Evolutionary conservation across 1,284 basidiomycete genomes (phyloP).

Genomic region (Hypsizygus ulmarius): DNA sequence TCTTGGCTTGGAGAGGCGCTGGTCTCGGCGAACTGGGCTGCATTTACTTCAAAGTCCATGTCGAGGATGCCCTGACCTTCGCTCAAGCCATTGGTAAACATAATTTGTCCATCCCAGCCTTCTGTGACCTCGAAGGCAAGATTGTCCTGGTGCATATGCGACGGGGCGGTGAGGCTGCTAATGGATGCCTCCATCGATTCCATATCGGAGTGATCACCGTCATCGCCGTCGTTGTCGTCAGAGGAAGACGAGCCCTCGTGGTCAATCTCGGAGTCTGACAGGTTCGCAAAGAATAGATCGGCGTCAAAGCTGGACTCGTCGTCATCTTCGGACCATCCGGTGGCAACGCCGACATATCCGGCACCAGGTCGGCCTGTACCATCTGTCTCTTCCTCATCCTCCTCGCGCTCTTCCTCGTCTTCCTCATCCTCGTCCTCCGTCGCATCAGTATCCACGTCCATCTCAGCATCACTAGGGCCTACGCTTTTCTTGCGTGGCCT

Average conservation of each 20-base stretch:
- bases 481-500: conserved; percentile 66
- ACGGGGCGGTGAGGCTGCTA: conserved; percentile 32
- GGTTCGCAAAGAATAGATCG: conserved; percentile 74
- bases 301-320: conserved; percentile 76
- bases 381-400: conserved; percentile 42
- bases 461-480: conserved; percentile 55
- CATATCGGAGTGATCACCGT: conserved; percentile 43
- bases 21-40: conserved; percentile 44
- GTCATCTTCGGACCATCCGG: conserved; percentile 71
- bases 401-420: conserved; percentile 41
- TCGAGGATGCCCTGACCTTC: conserved; percentile 53
- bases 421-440: conserved; percentile 53
- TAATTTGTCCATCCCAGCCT: conserved; percentile 68
- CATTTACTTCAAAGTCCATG: conserved; percentile 54
- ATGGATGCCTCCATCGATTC: conserved; percentile 35
- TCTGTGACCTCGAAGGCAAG: conserved; percentile 62
- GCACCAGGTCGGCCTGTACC: conserved; percentile 36
- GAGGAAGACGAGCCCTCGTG: conserved; percentile 31
- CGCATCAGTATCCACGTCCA: conserved; percentile 52
- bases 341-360: conserved; percentile 57
- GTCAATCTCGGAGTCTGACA: conserved; percentile 50
- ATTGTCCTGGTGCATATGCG: conserved; percentile 28
- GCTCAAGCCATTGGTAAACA: conserved; percentile 61
- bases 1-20: conserved; percentile 35
- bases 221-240: conserved; percentile 35